Base-by-base conservation (phyloP, 495 filamentous ascomycete species). In the Xylaria scruposa region DNA sequence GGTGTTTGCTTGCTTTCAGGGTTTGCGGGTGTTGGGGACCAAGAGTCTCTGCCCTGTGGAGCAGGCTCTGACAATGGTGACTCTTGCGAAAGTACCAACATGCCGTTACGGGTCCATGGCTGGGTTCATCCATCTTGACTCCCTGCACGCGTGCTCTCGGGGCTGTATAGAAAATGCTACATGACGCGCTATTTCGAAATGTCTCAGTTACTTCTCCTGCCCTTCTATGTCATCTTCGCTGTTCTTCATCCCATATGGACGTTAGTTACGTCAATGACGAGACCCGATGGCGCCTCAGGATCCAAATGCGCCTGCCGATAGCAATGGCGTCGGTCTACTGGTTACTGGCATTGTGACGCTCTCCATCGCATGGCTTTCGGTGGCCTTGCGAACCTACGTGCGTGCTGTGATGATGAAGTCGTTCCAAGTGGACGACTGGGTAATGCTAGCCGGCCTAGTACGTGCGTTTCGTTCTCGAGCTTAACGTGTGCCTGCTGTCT, bases 381-480 rank as follows among this genome's bases (percentile, higher is more conserved):
- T 82, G 12, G 70, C 70, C 67, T 63, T 84, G 47, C 73, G 82
- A 69, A 80, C 76, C 2, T 84, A 79, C 51, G 81, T 80, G 19
- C 72, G 82, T 33, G 76, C 77, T 24, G 74, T 51, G 38, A 65
- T 84, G 21, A 84, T 80, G 12, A 82, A 80, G 67, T 75, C 73
- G 24, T 81, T 84, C 67, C 79, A 80, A 60, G 75, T 70, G 49
- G 82, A 84, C 68, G 82, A 84, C 71, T 82, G 81, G 80, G 70
- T 83, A 59, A 82, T 84, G 79, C 67, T 83, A n/a, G 63, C 76
- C 33, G 73, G 80, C 66, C 82, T 82, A 74, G 80, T 81, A 76
- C 4, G 74, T 38, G 29, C 51, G 38, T 40, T 15, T 61, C 21
- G 21, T 13, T 59, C 40, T 70, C 26, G 24, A 70, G 12, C 31